Conservation (phyloP, 2,329 filamentous ascomycete species). For the Neospermospora avenae region DNA sequence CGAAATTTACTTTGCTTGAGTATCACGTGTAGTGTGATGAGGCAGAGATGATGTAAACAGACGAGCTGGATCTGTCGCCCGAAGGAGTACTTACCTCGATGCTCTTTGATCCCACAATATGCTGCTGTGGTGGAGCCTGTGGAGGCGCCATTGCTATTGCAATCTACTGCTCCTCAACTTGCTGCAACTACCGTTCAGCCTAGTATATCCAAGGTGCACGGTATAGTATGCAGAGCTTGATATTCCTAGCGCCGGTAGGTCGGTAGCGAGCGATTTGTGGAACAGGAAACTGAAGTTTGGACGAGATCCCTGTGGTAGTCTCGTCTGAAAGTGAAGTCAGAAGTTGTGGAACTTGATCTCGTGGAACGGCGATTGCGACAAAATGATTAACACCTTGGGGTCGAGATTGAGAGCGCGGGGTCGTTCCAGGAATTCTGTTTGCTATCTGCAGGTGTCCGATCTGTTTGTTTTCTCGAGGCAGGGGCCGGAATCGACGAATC, state of each 20-base stretch:
- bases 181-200: not conserved
- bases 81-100: conserved; percentile 1
- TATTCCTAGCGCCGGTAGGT: not conserved
- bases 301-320: not conserved
- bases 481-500: not conserved
- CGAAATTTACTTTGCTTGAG: too few relatives aligned
- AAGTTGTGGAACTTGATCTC: too few relatives aligned
- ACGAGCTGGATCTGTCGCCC: too few relatives aligned
- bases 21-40: not conserved
- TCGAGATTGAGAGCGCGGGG: not conserved
- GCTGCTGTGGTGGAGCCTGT: not conserved
- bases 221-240: not conserved
- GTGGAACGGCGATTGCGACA: not conserved
- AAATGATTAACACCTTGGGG: not conserved
- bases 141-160: not conserved
- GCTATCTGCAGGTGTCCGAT: not conserved
- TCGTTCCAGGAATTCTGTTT: not conserved
- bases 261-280: not conserved
- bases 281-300: not conserved
- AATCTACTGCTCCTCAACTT: not conserved
- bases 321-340: too few relatives aligned
- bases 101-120: not conserved
- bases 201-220: not conserved
- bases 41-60: not conserved
- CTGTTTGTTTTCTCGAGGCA: not conserved